Evolutionary conservation across 495 filamentous ascomycete species (phyloP).

Genomic region (Penicillium cosmopolitanum): DNA sequence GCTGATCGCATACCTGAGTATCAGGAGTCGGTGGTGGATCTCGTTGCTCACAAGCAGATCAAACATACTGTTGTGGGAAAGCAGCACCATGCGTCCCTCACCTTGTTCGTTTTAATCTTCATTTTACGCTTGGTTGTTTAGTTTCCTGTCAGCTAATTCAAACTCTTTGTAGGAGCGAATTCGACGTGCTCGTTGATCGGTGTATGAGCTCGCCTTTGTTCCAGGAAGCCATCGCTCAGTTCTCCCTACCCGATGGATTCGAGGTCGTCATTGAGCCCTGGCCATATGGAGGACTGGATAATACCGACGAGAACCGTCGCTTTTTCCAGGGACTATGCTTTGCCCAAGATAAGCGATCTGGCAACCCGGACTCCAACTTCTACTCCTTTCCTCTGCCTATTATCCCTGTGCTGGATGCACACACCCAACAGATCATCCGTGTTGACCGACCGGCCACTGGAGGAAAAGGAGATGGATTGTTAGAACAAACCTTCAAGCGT

Average conservation of each 20-base stretch:
- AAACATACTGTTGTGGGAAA: slow-evolving; percentile 59
- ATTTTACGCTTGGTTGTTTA: background rate
- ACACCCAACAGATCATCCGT: slow-evolving; percentile 65
- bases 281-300: slow-evolving; percentile 68
- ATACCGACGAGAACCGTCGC: slow-evolving; percentile 56
- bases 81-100: slow-evolving; percentile 63
- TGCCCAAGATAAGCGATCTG: slow-evolving; percentile 42
- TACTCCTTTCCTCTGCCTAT: slow-evolving; percentile 81
- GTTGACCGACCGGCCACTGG: slow-evolving; percentile 56
- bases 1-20: slow-evolving; percentile 60
- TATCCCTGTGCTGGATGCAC: slow-evolving; percentile 74
- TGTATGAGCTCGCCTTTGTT: slow-evolving; percentile 65
- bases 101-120: slow-evolving; percentile 46
- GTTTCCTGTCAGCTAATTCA: background rate
- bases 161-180: slow-evolving; percentile 54
- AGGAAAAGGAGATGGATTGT: slow-evolving; percentile 43
- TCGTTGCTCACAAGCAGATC: slow-evolving; percentile 50
- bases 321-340: slow-evolving; percentile 59
- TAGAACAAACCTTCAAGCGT: slow-evolving; percentile 45
- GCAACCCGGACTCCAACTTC: slow-evolving; percentile 62
- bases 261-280: slow-evolving; percentile 70
- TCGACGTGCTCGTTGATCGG: slow-evolving; percentile 62
- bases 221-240: slow-evolving; percentile 60
- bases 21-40: slow-evolving; percentile 65
- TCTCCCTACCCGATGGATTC: slow-evolving; percentile 65